Evolutionary conservation across 768 basidiomycete species (phyloP).

Genomic region (Roridomyces roridus): DNA sequence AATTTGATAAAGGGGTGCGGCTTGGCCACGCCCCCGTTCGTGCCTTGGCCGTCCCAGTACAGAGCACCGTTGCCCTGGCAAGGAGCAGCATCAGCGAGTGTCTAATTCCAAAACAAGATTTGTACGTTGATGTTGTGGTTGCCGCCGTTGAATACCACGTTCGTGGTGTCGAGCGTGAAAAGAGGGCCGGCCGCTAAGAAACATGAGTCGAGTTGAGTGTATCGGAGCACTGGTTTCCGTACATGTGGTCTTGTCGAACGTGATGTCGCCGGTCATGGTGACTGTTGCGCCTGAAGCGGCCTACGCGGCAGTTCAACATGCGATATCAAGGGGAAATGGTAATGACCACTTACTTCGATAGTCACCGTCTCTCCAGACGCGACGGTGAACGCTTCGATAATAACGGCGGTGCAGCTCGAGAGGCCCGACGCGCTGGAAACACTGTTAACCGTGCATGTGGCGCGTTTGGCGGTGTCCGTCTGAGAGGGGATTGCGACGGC

Average conservation of each 20-base stretch:
- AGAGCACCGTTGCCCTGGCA: conserved; percentile 18
- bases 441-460: conserved; percentile 30
- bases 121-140: conserved; percentile 15
- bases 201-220: not conserved
- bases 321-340: no score
- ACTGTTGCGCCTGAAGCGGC: conserved; percentile 39
- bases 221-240: not conserved
- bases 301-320: not conserved
- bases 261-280: conserved; percentile 24
- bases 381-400: conserved; percentile 27
- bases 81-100: not conserved
- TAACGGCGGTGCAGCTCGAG: conserved; percentile 23
- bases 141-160: conserved; percentile 22
- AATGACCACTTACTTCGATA: no score
- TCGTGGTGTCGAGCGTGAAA: conserved; percentile 16
- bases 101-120: not conserved
- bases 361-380: conserved; percentile 6
- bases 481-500: not conserved
- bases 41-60: conserved; percentile 24
- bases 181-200: conserved; percentile 19
- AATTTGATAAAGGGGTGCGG: conserved; percentile 27
- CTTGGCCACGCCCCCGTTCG: conserved; percentile 27
- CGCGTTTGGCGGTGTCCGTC: conserved; percentile 25
- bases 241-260: conserved; percentile 24
- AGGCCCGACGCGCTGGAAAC: conserved; percentile 25